Evolutionary conservation across 441 rosid species (phyloP).

Genomic region (Pelargonium australe): DNA sequence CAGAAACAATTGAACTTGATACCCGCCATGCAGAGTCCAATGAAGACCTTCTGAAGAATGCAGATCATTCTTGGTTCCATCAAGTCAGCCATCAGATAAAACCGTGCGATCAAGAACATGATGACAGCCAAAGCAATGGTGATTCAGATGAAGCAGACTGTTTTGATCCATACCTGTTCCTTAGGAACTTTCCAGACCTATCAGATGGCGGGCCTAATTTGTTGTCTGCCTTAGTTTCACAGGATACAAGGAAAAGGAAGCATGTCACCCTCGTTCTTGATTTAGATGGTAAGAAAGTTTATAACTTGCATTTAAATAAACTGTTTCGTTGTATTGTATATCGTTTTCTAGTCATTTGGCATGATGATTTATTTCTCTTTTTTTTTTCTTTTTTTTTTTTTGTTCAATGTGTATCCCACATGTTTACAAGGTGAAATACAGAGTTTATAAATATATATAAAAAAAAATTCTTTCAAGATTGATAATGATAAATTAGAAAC

Average conservation of each 20-base stretch:
- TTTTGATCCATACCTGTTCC: slow-evolving; percentile 87
- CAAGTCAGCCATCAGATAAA: slow-evolving; percentile 56
- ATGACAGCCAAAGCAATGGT: slow-evolving; percentile 26
- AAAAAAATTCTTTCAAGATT: too few species aligned
- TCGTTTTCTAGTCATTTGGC: too few species aligned
- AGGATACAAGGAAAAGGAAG: slow-evolving; percentile 80
- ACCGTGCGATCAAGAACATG: slow-evolving; percentile 45
- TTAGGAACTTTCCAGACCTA: slow-evolving; percentile 78
- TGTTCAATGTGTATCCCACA: background rate
- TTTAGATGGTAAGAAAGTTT: slow-evolving; percentile 63
- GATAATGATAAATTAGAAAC: too few species aligned
- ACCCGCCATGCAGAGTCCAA: slow-evolving; percentile 38
- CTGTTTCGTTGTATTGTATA: background rate
- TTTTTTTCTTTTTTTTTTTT: too few species aligned
- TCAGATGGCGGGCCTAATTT: slow-evolving; percentile 83
- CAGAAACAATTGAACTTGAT: slow-evolving; percentile 28
- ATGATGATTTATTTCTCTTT: too few species aligned
- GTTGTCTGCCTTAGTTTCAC: slow-evolving; percentile 74
- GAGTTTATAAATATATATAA: too few species aligned
- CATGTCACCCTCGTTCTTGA: slow-evolving; percentile 87
- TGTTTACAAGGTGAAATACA: background rate
- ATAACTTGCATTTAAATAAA: background rate
- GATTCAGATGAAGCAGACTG: slow-evolving; percentile 39
- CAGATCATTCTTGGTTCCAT: slow-evolving; percentile 30
- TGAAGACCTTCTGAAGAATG: slow-evolving; percentile 41